A percentile compares a stretch with the other conserved stretches of the same genome.
Conservation (phyloP, 2,329 filamentous ascomycete species). For the Penicillium sp. region DNA sequence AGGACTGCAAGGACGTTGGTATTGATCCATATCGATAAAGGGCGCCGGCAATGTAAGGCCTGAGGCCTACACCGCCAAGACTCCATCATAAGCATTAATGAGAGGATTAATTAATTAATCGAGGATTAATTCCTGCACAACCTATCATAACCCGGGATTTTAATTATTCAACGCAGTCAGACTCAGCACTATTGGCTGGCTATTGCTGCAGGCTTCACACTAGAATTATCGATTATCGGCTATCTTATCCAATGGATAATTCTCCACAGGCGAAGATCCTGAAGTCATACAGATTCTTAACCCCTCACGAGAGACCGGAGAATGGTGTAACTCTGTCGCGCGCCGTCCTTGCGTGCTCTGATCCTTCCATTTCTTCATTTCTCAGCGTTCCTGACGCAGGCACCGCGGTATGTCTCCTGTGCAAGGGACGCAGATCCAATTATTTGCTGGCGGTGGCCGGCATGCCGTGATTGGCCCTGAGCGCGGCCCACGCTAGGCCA, state of each 20-base stretch:
- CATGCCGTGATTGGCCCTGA: not conserved
- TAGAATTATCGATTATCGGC: not conserved
- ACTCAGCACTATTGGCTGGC: not conserved
- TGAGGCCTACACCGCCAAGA: not conserved
- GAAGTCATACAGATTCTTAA: not conserved
- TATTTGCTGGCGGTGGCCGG: not conserved
- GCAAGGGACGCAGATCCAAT: conserved; percentile 8
- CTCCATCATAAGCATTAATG: no score
- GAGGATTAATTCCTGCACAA: not conserved
- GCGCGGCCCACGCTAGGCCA: not conserved
- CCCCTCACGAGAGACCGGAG: not conserved
- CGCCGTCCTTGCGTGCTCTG: not conserved
- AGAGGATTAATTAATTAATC: no score
- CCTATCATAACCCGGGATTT: no score
- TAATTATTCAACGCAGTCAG: no score
- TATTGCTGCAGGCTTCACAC: not conserved
- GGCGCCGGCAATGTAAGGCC: not conserved
- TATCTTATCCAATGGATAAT: not conserved
- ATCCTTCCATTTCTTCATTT: not conserved
- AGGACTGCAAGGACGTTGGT: not conserved
- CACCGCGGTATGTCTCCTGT: not conserved
- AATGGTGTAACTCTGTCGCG: no score
- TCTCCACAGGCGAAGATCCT: not conserved
- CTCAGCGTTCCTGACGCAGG: not conserved
- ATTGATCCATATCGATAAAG: not conserved